A percentile compares a stretch with the other conserved stretches of the same genome.
Evolutionary conservation across 2,329 filamentous ascomycete species (phyloP).

Genomic region (Raffaelea albimanens): DNA sequence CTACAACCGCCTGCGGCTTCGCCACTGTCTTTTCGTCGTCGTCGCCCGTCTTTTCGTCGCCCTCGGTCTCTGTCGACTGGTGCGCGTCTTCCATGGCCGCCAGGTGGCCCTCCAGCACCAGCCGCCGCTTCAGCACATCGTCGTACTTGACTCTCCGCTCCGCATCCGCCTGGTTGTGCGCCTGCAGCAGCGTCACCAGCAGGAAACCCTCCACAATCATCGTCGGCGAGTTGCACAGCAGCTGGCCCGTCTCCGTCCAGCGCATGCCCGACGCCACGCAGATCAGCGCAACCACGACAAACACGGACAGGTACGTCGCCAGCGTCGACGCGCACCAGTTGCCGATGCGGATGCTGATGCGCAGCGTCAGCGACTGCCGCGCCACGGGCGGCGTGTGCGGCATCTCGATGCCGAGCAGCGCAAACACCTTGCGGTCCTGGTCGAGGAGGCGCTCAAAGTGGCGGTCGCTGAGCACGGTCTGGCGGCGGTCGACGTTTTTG

Average conservation of each 20-base stretch:
- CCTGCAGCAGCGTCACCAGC: conserved; percentile 16
- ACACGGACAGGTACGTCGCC: conserved; percentile 11
- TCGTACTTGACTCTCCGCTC: conserved; percentile 16
- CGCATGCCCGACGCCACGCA: conserved; percentile 13
- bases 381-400: neutral
- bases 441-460: conserved; percentile 13
- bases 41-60: neutral
- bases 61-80: neutral
- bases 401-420: neutral
- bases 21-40: neutral
- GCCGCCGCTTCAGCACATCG: conserved; percentile 17
- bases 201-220: conserved; percentile 21
- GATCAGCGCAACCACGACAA: neutral
- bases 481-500: conserved; percentile 28
- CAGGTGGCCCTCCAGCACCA: neutral
- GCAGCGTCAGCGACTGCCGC: conserved; percentile 9
- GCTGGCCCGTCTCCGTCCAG: conserved; percentile 20
- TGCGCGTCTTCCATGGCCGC: neutral
- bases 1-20: neutral
- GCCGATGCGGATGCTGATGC: conserved; percentile 13
- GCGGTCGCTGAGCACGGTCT: conserved; percentile 7
- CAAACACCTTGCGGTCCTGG: conserved; percentile 12
- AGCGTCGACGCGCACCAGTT: conserved; percentile 9
- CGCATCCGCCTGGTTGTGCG: conserved; percentile 17
- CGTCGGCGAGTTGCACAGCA: conserved; percentile 21